A percentile compares a stretch with the other conserved stretches of the same genome.
Conservation (phyloP, 345 rosid species). For the Cochlearia excelsa region DNA sequence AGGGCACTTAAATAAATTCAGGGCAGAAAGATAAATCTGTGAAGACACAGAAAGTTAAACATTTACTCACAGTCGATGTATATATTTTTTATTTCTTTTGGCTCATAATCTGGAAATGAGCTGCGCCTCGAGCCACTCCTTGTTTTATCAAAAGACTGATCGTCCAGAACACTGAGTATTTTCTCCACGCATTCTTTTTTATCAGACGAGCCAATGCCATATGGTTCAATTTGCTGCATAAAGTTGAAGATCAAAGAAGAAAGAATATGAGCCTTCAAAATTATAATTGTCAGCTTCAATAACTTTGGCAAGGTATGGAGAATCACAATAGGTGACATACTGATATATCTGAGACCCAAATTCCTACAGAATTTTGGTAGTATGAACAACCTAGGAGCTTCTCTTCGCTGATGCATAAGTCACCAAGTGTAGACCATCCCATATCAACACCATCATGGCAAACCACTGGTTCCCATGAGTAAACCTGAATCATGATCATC, state of each 20-base stretch:
- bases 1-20: not conserved
- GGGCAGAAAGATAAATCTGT: slow-evolving; percentile 7
- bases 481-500: slow-evolving; percentile 59
- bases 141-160: slow-evolving; percentile 45
- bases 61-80: slow-evolving; percentile 84
- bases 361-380: slow-evolving; percentile 73
- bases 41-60: not conserved
- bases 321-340: slow-evolving; percentile 43
- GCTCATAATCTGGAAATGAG: slow-evolving; percentile 66
- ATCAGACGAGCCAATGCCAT: slow-evolving; percentile 47
- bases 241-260: slow-evolving; percentile 5
- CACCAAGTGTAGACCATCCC: slow-evolving; percentile 93
- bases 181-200: slow-evolving; percentile 46
- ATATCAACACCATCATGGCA: slow-evolving; percentile 81
- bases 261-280: slow-evolving; percentile 8
- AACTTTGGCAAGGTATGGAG: slow-evolving; percentile 7
- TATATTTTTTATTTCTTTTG: slow-evolving; percentile 87
- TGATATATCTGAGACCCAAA: slow-evolving; percentile 84
- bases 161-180: slow-evolving; percentile 43
- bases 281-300: slow-evolving; percentile 12
- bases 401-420: slow-evolving; percentile 78
- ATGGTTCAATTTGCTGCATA: slow-evolving; percentile 77
- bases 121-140: slow-evolving; percentile 46
- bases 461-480: slow-evolving; percentile 97
- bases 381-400: slow-evolving; percentile 87